Evolutionary conservation across 2,329 filamentous ascomycete genomes (phyloP).

Genomic region (Aspergillus tamarii): DNA sequence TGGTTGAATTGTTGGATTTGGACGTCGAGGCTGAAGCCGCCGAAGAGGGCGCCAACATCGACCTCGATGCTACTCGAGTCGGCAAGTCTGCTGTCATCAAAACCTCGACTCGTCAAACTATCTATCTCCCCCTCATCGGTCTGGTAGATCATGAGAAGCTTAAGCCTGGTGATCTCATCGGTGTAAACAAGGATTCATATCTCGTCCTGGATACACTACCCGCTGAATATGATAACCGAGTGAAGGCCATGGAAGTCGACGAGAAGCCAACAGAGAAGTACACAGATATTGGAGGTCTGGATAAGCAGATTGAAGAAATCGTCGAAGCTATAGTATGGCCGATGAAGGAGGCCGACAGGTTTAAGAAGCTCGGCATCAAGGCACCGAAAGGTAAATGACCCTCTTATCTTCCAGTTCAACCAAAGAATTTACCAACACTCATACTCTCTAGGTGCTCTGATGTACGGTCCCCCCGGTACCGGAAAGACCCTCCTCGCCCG

Average conservation of each 20-base stretch:
- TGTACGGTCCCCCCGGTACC: conserved; percentile 75
- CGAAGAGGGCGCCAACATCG: conserved; percentile 98
- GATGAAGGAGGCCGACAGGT: conserved; percentile 98
- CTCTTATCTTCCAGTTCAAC: not conserved
- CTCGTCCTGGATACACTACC: conserved; percentile 94
- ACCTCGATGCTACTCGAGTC: conserved; percentile 92
- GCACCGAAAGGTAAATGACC: conserved; percentile 82
- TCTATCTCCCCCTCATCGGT: conserved; percentile 95
- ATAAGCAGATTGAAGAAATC: conserved; percentile 98
- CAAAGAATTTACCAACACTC: conserved; percentile 14
- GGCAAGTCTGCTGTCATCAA: conserved; percentile 99
- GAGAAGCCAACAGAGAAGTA: conserved; percentile 99
- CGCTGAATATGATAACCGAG: conserved; percentile 96
- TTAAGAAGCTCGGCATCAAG: conserved; percentile 99
- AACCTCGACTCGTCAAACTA: conserved; percentile 96
- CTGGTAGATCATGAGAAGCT: conserved; percentile 93
- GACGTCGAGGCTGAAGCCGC: conserved; percentile 95
- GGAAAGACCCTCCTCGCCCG: conserved; percentile 70
- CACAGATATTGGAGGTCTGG: conserved; percentile 92
- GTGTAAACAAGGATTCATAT: conserved; percentile 99
- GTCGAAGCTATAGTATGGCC: conserved; percentile 99
- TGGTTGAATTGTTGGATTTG: conserved; percentile 94
- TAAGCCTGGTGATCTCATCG: conserved; percentile 94
- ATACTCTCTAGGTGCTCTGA: conserved; percentile 73
- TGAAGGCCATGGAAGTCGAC: conserved; percentile 99